Evolutionary conservation across 257 asterid genomes (phyloP).

Genomic region (Solanum ossicruentum): DNA sequence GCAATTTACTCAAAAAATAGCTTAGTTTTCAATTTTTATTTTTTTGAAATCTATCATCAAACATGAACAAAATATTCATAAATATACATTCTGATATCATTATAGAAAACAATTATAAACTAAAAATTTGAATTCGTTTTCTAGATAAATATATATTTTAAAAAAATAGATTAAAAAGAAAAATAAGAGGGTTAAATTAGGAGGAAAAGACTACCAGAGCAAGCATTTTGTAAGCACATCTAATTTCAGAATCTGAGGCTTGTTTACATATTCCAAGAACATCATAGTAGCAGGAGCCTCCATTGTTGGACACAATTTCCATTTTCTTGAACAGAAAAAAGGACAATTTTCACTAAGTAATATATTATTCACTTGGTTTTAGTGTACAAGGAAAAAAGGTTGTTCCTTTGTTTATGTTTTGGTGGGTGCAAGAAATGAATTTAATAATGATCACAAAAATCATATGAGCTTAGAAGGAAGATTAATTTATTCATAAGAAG

Average conservation of each 20-base stretch:
- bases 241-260: slow-evolving; percentile 16
- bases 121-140: not conserved
- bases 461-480: not conserved
- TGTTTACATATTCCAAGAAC: slow-evolving; percentile 11
- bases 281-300: not conserved
- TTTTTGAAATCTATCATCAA: not conserved
- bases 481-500: slow-evolving; percentile 4
- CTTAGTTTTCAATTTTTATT: not conserved
- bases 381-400: not conserved
- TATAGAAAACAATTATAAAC: not conserved
- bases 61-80: not conserved
- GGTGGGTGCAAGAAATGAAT: not conserved
- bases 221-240: slow-evolving; percentile 5
- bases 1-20: not conserved
- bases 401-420: not conserved
- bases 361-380: not conserved
- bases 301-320: not conserved
- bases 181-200: not conserved
- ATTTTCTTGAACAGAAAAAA: not conserved
- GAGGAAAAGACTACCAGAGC: not conserved
- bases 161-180: not conserved
- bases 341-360: not conserved
- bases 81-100: not conserved
- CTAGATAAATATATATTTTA: not conserved
- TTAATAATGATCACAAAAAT: not conserved